Base-by-base conservation (phyloP, 1,139 yeast species). In the Kodamaea sp. region DNA sequence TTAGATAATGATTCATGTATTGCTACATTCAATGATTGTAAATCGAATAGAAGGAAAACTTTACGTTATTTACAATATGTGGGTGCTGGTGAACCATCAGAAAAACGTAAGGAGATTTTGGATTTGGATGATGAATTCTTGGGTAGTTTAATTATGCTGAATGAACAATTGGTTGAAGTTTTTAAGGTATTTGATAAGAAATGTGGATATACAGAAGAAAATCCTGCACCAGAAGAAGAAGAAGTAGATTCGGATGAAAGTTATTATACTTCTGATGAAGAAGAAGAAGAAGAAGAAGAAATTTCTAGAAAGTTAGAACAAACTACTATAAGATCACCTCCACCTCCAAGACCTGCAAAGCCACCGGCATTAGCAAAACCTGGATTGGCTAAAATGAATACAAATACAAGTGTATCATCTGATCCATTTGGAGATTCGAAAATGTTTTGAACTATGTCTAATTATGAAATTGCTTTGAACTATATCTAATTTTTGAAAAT, bases 141-240 rank as follows among this genome's bases (percentile, higher is more conserved):
- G 50, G 97, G 97, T 7, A 76, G 90, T 37, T 71, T 92, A 49
- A 78, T 92, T 44, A 84, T 79, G 47, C 95, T 96, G 36, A 92
- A 92, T 57, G 98, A 92, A 53, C 90, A 84, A 54, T 73, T 92
- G 46, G 95, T 92, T 8, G 68, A 67, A 5, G 82, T 89, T 0
- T 72, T 92, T 53, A 79, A 81, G 51, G 63, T 70, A 44, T 89
- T 80, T 57, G 96, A 90, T 46, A 40, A 48, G 2, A 57, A 62
- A 40, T 62, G 72, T 31, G 76, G 77, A 2, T 64, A 64, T 41
- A 52, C 65, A 2, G 62, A 47, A 2, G 62, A 54, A 3, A 65
- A 63, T 34, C 70, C 72, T 0, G 70, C 71, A 1, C 72, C 71
- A 7, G 44, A 49, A 27, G 59, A 59, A 37, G 63, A 58, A 29